Evolutionary conservation across 805 yeast genomes (phyloP).

Genomic region (Wickerhamiella occidentalis): DNA sequence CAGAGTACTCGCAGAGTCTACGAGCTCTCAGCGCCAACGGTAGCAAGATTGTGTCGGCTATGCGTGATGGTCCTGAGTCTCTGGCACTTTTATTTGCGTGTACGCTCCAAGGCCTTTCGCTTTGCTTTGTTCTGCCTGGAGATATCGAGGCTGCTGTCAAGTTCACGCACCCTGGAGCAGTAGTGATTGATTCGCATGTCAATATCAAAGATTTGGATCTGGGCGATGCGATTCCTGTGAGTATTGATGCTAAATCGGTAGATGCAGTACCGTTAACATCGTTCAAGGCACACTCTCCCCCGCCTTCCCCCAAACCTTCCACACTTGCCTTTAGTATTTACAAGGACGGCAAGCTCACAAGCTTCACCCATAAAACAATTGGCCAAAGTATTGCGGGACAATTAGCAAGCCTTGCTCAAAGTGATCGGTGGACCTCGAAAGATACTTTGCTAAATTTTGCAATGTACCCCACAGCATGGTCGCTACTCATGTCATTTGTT

Average conservation of each 20-base stretch:
- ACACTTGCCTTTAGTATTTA: background rate
- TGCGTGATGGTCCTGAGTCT: slow-evolving; percentile 15
- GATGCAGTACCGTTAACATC: slow-evolving; percentile 12
- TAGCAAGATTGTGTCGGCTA: slow-evolving; percentile 5
- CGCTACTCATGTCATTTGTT: slow-evolving; percentile 24
- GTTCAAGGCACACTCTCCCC: background rate
- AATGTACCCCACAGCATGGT: slow-evolving; percentile 21
- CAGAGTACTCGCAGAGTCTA: slow-evolving; percentile 8
- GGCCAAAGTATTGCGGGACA: slow-evolving; percentile 31
- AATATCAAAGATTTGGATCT: background rate
- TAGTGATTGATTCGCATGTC: slow-evolving; percentile 5
- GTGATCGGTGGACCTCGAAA: slow-evolving; percentile 22
- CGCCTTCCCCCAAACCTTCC: background rate
- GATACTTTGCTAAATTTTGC: slow-evolving; percentile 27
- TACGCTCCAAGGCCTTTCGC: slow-evolving; percentile 14
- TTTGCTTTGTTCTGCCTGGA: slow-evolving; percentile 5
- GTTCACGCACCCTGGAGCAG: slow-evolving; percentile 6
- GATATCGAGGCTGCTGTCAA: slow-evolving; percentile 8
- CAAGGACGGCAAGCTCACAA: background rate
- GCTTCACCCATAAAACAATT: slow-evolving; percentile 20
- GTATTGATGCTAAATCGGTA: slow-evolving; percentile 1
- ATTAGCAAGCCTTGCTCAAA: slow-evolving; percentile 25
- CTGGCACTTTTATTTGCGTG: slow-evolving; percentile 20
- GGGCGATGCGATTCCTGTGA: slow-evolving; percentile 6
- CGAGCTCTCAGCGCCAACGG: slow-evolving; percentile 4